Evolutionary conservation across 768 basidiomycete species (phyloP), one percentile per base, ranked within the genome.

Genomic region (Hericium erinaceus): DNA sequence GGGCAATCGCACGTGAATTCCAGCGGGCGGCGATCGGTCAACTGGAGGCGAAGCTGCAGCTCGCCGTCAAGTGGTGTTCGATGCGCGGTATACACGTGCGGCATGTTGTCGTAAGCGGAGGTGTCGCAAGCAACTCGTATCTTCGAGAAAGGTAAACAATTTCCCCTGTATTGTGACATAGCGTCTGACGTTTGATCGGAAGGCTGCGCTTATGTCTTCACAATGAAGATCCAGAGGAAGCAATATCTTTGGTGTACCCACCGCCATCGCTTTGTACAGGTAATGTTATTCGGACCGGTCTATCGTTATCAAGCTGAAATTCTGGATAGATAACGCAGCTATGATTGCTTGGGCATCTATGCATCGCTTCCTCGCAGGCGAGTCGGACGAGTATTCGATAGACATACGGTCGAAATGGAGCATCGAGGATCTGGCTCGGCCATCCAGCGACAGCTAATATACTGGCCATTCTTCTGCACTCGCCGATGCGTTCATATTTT

Each of bases 341-440:
- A 98, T 98, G 95, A 90, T 98, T 62, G 95, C 81, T 2, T 95
- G 88, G 89, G 89, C 94, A 3, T 85, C 90, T 0, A 87, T 95
- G 79, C 73, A 85, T 64, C 82, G 93, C 12, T 89, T 97, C 60
- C 75, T 87, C 24, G 73, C 72, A 0, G 74, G 73, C 3, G 83
- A 86, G 57, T 71, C 77, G 48, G 87, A 87, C 64, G 73, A 78
- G 8, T 91, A 85, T 61, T 73, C 77, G 22, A 75, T 88, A 13
- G 78, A 78, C 20, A 71, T 86, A 7, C 73, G 77, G 37, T 73
- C 89, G 15, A 87, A 85, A 67, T 98, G 95, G 95, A 81, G 77
- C 54, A 80, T 95, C 16, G 87, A 91, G 63, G 81, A 87, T 22
- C 57, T 70, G 33, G 33, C 33, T 33, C 33, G 33, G 33, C 33